Percentiles rank a stretch among this genome's conserved stretches.
These are phyloP conservation scores for Penicillium alfredii DNA, from an alignment of 495 filamentous ascomycete genomes.

Conservation along the genomic window DNA sequence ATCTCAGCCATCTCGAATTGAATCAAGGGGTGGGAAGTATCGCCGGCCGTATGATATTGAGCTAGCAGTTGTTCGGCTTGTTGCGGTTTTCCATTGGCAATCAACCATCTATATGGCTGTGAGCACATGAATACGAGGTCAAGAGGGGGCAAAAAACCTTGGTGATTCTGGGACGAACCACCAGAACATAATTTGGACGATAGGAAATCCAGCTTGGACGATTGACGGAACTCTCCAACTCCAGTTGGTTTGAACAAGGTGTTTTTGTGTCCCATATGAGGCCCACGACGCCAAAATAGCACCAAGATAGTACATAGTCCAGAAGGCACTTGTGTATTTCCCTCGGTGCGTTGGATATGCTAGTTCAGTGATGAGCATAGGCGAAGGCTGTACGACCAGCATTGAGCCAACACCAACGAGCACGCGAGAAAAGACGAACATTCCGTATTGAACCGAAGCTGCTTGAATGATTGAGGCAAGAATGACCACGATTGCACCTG, in stretches of 20 bases:
- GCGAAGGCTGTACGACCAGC: conserved; percentile 39
- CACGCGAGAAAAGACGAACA: conserved; percentile 28
- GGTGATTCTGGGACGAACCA: conserved; percentile 43
- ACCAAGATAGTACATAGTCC: conserved; percentile 53
- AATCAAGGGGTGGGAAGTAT: conserved; percentile 14
- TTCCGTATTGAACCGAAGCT: conserved; percentile 20
- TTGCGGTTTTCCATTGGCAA: conserved; percentile 28
- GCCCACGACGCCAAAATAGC: conserved; percentile 40
- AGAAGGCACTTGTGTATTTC: conserved; percentile 50
- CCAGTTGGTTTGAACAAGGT: conserved; percentile 31
- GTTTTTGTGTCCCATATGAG: conserved; percentile 22
- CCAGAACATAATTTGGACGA: conserved; percentile 38
- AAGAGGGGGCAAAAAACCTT: conserved; percentile 14
- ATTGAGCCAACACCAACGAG: conserved; percentile 27
- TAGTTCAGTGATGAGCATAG: conserved; percentile 57
- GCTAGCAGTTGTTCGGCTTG: conserved; percentile 33
- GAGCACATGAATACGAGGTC: too few species aligned
- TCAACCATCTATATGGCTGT: conserved; percentile 41
- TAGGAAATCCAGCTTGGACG: conserved; percentile 35
- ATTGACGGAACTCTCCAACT: conserved; percentile 42
- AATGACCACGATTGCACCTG: conserved; percentile 11
- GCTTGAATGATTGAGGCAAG: conserved; percentile 18
- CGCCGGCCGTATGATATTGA: conserved; percentile 24
- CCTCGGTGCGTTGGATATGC: conserved; percentile 59
- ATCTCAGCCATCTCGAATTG: conserved; percentile 29